These are phyloP conservation scores for Elsinoe australis DNA, from an alignment of 2,329 filamentous ascomycete species.

Conservation along the genomic window DNA sequence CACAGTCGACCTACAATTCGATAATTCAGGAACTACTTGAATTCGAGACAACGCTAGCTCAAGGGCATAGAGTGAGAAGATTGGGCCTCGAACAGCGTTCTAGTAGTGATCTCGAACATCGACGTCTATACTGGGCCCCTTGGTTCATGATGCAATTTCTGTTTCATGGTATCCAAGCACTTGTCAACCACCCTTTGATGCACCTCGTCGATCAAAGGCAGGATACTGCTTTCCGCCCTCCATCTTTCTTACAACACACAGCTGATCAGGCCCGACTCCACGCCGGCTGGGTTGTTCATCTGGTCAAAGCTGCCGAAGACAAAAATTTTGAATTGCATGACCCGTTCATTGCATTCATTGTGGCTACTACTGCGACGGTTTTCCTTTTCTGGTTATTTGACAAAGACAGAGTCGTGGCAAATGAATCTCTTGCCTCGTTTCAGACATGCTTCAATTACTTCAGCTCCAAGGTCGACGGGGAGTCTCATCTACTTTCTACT, in stretches of 20 bases:
- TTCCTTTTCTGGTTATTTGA: conserved; percentile 15
- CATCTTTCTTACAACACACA: conserved; percentile 14
- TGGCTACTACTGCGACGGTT: conserved; percentile 4
- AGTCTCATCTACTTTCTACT: conserved; percentile 5
- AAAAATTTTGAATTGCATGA: conserved; percentile 14
- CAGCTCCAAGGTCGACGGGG: not conserved
- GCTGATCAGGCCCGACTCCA: conserved; percentile 15
- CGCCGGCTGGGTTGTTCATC: conserved; percentile 11
- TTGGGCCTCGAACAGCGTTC: conserved; percentile 1
- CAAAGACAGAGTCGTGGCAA: not conserved
- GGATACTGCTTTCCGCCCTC: conserved; percentile 5
- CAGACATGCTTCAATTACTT: conserved; percentile 3
- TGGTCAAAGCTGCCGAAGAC: not conserved
- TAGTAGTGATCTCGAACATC: conserved; percentile 3
- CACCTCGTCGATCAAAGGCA: conserved; percentile 4
- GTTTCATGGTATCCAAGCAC: conserved; percentile 13
- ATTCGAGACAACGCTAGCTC: conserved; percentile 12
- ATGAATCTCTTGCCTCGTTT: conserved; percentile 5
- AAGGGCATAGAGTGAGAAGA: conserved; percentile 6
- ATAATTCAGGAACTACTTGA: conserved; percentile 13
- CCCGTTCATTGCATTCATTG: conserved; percentile 9
- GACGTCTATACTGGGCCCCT: conserved; percentile 13
- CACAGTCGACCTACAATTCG: conserved; percentile 4
- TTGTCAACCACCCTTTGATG: conserved; percentile 11
- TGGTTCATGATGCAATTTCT: conserved; percentile 17